Base-by-base conservation (phyloP, 1,284 basidiomycete species). In the Meripilus lineatus region DNA sequence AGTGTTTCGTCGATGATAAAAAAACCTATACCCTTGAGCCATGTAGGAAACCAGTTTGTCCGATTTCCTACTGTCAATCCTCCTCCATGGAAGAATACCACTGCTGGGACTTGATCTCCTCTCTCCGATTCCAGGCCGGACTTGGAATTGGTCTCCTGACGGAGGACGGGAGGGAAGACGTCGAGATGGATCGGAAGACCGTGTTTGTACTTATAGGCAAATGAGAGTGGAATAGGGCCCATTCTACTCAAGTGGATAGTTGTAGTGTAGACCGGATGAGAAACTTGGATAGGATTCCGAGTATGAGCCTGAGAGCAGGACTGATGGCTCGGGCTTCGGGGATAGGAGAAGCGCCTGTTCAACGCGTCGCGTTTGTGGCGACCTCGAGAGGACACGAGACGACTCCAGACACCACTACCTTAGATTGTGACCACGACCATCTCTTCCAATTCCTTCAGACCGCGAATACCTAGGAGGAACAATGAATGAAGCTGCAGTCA, bases 81-180 rank as follows among this genome's bases (percentile, higher is more conserved):
- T 10, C 81, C 81, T 6, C 74, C 81, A 51, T 84, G 81, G 47
- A 82, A 84, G 57, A 77, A 83, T 4, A 84, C 56, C 1, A 84
- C 57, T 2, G 70, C 66, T 32, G 78, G 73, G 2, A 71, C 45
- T n/a, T n/a, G n/a, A n/a, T n/a, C 8, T 39, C 23, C 8, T 22
- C 15, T 5, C n/a, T 35, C 33, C 8, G 33, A 35, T 17, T 38
- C 20, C 24, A n/a, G 17, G 13, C 8, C 32, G 3, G 10, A 13
- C n/a, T 28, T 40, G 13, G 10, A 15, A 21, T 17, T 17, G 4
- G 22, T 17, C n/a, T n/a, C n/a, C n/a, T n/a, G n/a, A n/a, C n/a
- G n/a, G n/a, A n/a, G n/a, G n/a, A n/a, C n/a, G n/a, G 20, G 25
- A 8, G 23, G 28, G 13, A 13, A 34, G 38, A 45, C 7, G 26